phyloP scores from a whole-genome alignment of 495 filamentous ascomycete genomes.

The Tuber borchii region DNA sequence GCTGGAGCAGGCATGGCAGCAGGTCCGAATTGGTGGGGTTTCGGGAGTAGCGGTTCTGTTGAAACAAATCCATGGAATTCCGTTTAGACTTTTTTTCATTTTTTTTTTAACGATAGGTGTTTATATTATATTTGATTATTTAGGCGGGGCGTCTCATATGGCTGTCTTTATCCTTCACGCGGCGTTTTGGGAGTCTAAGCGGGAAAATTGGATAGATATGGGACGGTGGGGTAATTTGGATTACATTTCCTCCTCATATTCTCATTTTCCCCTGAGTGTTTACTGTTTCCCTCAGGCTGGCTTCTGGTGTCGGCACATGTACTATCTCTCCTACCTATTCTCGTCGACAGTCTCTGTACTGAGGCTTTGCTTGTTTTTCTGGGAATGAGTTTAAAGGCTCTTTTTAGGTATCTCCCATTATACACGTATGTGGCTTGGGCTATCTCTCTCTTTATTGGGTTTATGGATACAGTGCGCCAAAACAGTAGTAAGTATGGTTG shows the following conservation, averaged over 20 bases:
- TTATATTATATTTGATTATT: neutral
- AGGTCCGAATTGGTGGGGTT: neutral
- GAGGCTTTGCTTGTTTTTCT: neutral
- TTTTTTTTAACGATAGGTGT: neutral
- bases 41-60: neutral
- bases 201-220: conserved; percentile 1
- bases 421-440: neutral
- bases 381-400: neutral
- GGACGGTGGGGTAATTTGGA: neutral
- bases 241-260: neutral
- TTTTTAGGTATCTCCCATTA: neutral
- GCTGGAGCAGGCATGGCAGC: neutral
- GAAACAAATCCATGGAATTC: neutral
- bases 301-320: neutral
- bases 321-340: neutral
- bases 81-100: neutral
- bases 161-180: neutral
- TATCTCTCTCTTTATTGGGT: neutral
- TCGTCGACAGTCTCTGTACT: neutral
- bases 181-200: neutral
- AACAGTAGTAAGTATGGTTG: neutral
- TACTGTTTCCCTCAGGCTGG: neutral
- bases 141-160: neutral
- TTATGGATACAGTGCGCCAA: neutral
- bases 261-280: neutral